Evolutionary conservation across 176 grass and related monocot genomes (phyloP), one percentile per base, ranked within the genome.

Genomic region (Neostapfia colusana): DNA sequence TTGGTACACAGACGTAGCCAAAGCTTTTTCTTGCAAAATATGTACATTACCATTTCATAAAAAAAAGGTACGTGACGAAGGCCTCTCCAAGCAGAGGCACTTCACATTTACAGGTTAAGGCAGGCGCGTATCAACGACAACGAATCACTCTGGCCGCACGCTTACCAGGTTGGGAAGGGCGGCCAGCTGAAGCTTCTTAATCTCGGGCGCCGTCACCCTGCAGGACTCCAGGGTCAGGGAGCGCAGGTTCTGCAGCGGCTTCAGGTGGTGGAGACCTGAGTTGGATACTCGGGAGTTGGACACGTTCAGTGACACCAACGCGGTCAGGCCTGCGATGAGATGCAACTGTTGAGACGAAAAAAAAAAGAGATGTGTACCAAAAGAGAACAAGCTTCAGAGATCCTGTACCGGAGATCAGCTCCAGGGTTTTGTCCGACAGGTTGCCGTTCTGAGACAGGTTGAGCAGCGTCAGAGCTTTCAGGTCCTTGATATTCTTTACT

Each of bases 401-500:
- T 36, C 6, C 10, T 24, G 8, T 83, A 95, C 95, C 89, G 9
- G 95, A 95, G 20, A 99, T 84, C 49, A 99, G 49, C 70, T 99
- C 95, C 35, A 99, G 72, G 21, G 95, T 86, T 64, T 86, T 84
- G 73, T 99, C 95, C 1, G 95, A 92, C 23, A 99, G 92, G 70
- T 73, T 80, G 72, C 83, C 59, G 43, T 99, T 99, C 45, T 99
- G 95, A 48, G 95, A 99, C 13, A 99, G 87, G 71, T 99, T 99
- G 15, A 99, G 83, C 62, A 92, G 56, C 18, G 78, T 90, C 76
- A 99, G 77, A 63, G 83, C 76, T 70, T 81, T 89, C 50, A 95
- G 87, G 81, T 99, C 95, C 75, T 99, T 99, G 76, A 99, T 92
- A 51, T 99, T 99, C 74, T 92, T 99, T 70, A 99, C 95, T 37